Conservation (phyloP, 768 basidiomycete genomes). For the Lactarius trivialis region DNA sequence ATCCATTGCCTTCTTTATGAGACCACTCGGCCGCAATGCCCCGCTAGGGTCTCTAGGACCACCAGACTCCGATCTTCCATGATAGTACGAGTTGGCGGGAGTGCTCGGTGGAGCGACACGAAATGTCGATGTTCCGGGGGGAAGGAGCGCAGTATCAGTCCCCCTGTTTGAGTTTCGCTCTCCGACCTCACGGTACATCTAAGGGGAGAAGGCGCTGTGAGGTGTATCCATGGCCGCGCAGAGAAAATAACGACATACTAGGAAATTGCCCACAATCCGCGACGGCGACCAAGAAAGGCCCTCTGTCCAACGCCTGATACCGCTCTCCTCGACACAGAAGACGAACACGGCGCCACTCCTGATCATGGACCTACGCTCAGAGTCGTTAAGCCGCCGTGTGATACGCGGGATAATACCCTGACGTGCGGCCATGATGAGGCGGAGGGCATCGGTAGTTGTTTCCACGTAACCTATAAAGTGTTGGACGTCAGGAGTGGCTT, state of each 20-base stretch:
- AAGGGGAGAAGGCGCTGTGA: neutral
- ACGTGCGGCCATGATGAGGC: slow-evolving; percentile 76
- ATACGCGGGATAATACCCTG: slow-evolving; percentile 76
- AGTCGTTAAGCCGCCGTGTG: slow-evolving; percentile 76
- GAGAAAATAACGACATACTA: slow-evolving; percentile 41
- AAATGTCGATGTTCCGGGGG: slow-evolving; percentile 21
- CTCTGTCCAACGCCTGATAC: slow-evolving; percentile 85
- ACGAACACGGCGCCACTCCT: slow-evolving; percentile 69
- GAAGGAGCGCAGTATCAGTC: slow-evolving; percentile 8
- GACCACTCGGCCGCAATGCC: slow-evolving; percentile 39
- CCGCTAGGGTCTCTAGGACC: slow-evolving; percentile 23
- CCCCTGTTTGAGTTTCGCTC: slow-evolving; percentile 40
- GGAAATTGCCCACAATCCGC: slow-evolving; percentile 77
- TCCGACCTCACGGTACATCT: slow-evolving; percentile 81
- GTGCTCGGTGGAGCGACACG: slow-evolving; percentile 18
- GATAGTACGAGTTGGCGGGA: slow-evolving; percentile 12
- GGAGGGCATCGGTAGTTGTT: slow-evolving; percentile 72
- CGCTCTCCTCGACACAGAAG: slow-evolving; percentile 83
- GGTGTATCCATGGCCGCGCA: slow-evolving; percentile 3
- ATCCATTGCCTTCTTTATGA: slow-evolving; percentile 70
- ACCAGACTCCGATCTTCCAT: slow-evolving; percentile 15
- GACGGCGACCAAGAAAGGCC: slow-evolving; percentile 77
- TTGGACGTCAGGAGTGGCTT: slow-evolving; percentile 31
- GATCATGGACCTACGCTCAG: slow-evolving; percentile 55
- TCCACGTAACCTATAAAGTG: slow-evolving; percentile 78